Base-by-base conservation (phyloP, 2,329 filamentous ascomycete species). In the Monilinia laxa region DNA sequence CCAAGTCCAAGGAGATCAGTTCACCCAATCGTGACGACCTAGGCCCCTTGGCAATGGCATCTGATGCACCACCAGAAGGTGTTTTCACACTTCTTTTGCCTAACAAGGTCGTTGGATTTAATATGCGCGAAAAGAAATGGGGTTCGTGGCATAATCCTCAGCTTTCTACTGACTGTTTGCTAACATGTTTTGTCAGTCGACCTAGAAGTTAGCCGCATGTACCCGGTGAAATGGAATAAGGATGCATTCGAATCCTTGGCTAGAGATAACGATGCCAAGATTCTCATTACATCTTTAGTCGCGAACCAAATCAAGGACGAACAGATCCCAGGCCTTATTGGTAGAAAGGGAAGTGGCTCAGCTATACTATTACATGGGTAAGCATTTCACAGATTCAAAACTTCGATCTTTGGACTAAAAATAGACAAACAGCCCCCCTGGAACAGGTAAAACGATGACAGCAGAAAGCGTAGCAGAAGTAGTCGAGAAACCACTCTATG, bases 171-270 rank as follows among this genome's bases (percentile, higher is more conserved):
- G n/a, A 3, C 11, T 45, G 3, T 49, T 31, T 66, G 23, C 64
- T 66, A 66, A 66, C 35, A 11, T 20, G 12, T 1, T 16, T 28
- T 7, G 1, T 16, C 23, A 66, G 64, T 52, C n/a, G 12, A 66
- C 45, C 64, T 66, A 31, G 58, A 66, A 38, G 57, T 66, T 31
- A 56, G 51, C 51, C 64, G 58, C n/a, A 66, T 66, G 60, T 62
- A 66, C 10, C 16, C 58, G 16, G 60, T 66, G 0, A 63, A 66
- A 55, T 66, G 64, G 52, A 54, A 55, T 18, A 66, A 62, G 11
- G 64, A 66, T n/a, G 52, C 64, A 25, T 63, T 66, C n/a, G 58
- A 66, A 16, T 23, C 40, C 14, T 53, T 66, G 14, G 58, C 58
- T 25, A 31, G 38, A 49, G 57, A 63, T 23, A 62, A 55, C 14